phyloP scores from a whole-genome alignment of 2,329 filamentous ascomycete genomes.

The Fusarium ambrosium region DNA sequence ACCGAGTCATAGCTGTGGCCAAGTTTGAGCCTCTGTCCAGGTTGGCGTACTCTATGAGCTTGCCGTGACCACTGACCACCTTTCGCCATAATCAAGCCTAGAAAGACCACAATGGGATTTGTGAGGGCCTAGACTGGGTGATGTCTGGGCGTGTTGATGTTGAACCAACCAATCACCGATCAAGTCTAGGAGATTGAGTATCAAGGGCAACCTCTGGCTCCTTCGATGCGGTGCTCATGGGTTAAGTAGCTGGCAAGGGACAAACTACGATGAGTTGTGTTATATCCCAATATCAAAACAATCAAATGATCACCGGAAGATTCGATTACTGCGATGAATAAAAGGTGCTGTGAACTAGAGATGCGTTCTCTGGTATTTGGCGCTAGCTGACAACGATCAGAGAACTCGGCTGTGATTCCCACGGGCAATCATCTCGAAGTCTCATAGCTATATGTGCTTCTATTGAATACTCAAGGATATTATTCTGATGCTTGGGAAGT shows the following conservation, averaged over 20 bases:
- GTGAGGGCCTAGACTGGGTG: no score
- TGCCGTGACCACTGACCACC: neutral
- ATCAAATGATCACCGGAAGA: neutral
- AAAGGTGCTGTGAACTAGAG: neutral
- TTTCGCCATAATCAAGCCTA: neutral
- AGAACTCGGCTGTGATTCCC: neutral
- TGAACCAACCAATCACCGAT: neutral
- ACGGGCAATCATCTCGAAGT: neutral
- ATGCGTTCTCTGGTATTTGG: neutral
- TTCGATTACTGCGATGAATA: neutral
- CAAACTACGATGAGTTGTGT: rapidly evolving
- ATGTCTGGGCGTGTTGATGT: no score
- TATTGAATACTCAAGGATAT: neutral
- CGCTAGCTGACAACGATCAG: neutral
- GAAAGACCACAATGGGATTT: neutral
- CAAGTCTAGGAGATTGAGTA: no score
- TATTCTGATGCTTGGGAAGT: neutral
- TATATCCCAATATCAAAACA: neutral
- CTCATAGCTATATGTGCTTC: neutral
- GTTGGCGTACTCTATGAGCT: neutral
- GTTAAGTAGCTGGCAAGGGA: neutral
- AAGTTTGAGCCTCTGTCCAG: neutral
- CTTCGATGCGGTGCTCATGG: neutral
- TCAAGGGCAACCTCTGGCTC: no score
- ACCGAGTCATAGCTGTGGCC: neutral